A percentile compares a stretch with the other conserved stretches of the same genome.
These are phyloP conservation scores for Mortierella claussenii DNA, from an alignment of 192 early-diverging fungal genomes.

Conservation along the genomic window DNA sequence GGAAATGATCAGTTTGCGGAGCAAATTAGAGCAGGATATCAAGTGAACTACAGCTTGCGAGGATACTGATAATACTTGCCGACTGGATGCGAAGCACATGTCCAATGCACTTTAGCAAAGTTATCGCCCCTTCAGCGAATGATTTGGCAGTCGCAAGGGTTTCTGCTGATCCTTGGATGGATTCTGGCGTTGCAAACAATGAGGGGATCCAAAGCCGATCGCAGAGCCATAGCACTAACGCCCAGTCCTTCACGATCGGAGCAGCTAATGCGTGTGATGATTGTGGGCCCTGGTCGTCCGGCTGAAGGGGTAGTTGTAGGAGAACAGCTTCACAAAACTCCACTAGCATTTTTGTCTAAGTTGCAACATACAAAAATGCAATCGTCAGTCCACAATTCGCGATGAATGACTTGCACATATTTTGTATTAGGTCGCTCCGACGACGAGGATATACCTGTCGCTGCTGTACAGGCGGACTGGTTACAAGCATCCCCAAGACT, in stretches of 20 bases:
- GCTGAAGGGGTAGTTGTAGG: neutral
- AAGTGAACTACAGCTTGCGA: too few species aligned
- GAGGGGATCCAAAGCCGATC: constrained; percentile 29
- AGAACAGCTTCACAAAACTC: neutral
- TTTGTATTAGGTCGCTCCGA: too few species aligned
- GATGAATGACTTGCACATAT: too few species aligned
- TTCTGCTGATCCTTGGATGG: constrained; percentile 2
- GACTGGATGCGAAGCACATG: constrained; percentile 15
- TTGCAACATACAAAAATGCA: too few species aligned
- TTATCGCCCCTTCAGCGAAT: constrained; percentile 1
- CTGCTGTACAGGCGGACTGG: too few species aligned
- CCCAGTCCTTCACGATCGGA: constrained; percentile 9
- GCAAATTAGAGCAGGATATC: neutral
- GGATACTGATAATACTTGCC: too few species aligned
- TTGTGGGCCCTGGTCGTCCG: neutral
- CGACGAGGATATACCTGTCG: too few species aligned
- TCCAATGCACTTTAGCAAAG: constrained; percentile 17
- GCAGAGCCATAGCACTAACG: constrained; percentile 24
- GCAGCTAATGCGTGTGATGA: neutral
- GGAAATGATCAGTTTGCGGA: neutral
- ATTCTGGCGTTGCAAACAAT: constrained; percentile 4
- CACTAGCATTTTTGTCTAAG: too few species aligned
- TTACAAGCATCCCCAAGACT: constrained; percentile 13
- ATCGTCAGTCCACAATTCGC: too few species aligned
- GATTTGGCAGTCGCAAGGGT: neutral